Base-by-base conservation (phyloP, 805 yeast genomes). In the Myxozyma udenii region DNA sequence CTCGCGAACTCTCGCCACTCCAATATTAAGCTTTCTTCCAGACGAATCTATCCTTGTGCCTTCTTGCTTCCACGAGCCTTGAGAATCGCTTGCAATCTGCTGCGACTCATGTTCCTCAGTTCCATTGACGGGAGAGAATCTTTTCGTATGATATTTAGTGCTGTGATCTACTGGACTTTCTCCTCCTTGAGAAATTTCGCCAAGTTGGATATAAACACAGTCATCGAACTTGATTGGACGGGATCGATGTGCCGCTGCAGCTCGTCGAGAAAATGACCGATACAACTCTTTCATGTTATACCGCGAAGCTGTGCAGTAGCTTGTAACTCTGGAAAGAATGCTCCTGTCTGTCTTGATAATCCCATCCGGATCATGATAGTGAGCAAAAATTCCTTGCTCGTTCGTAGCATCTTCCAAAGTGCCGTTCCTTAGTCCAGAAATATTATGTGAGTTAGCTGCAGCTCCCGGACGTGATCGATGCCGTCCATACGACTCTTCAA, bases 341-440 rank as follows among this genome's bases (percentile, higher is more conserved):
- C 85, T 85, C 55, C 98, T 63, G 62, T 85, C 91, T 57, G 81
- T 81, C 66, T 90, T 93, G 2, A 96, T 95, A 51, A 93, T 73
- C 45, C 90, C 80, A 66, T 90, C 96, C 0, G 98, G 98, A 72
- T 91, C 98, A n/a, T n/a, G n/a, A n/a, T n/a, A n/a, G n/a, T n/a
- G n/a, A n/a, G n/a, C n/a, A n/a, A n/a, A n/a, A n/a, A n/a, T n/a
- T n/a, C n/a, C n/a, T n/a, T n/a, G n/a, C n/a, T n/a, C n/a, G n/a
- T n/a, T n/a, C n/a, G n/a, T n/a, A n/a, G n/a, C n/a, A n/a, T n/a
- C n/a, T n/a, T n/a, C n/a, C n/a, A n/a, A n/a, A n/a, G n/a, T n/a
- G n/a, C n/a, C n/a, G n/a, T n/a, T n/a, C n/a, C n/a, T n/a, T n/a
- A n/a, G n/a, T n/a, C n/a, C n/a, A n/a, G n/a, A n/a, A n/a, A n/a